phyloP scores from a whole-genome alignment of 1,139 yeast genomes.

The Candida tetrigidarum region DNA sequence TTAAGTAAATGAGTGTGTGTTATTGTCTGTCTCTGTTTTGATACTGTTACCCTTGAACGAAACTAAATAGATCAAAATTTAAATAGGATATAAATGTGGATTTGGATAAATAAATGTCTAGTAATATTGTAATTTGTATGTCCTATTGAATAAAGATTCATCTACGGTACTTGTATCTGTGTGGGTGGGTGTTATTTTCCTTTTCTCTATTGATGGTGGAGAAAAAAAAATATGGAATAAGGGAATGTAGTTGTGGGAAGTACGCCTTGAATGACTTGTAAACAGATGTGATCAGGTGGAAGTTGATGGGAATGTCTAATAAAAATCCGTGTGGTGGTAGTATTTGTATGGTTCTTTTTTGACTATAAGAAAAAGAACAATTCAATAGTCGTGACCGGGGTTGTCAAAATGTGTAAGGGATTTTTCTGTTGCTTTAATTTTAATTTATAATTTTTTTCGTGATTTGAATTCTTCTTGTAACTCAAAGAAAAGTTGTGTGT shows the following conservation, averaged over 20 bases:
- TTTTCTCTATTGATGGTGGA: background rate
- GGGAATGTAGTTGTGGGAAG: background rate
- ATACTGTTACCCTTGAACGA: background rate
- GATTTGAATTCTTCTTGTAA: constrained; percentile 2
- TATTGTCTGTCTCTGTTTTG: background rate
- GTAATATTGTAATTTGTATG: background rate
- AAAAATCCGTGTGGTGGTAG: background rate
- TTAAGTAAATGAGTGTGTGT: background rate
- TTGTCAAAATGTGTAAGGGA: constrained; percentile 9
- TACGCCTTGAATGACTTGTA: background rate
- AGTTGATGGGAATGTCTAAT: background rate
- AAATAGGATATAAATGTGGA: background rate
- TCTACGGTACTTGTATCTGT: constrained; percentile 1
- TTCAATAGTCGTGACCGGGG: background rate
- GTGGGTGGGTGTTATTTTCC: background rate
- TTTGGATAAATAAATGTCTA: background rate
- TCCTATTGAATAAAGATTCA: background rate
- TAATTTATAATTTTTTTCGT: constrained; percentile 3
- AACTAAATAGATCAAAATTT: background rate
- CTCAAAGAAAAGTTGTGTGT: background rate
- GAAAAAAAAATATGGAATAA: background rate
- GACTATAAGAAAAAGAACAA: background rate
- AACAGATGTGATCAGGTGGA: background rate
- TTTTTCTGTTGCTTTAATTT: constrained; percentile 5
- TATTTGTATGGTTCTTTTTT: background rate